Evolutionary conservation across 192 early-diverging fungal species (phyloP).

Genomic region (Gaertneriomyces semiglobifer): DNA sequence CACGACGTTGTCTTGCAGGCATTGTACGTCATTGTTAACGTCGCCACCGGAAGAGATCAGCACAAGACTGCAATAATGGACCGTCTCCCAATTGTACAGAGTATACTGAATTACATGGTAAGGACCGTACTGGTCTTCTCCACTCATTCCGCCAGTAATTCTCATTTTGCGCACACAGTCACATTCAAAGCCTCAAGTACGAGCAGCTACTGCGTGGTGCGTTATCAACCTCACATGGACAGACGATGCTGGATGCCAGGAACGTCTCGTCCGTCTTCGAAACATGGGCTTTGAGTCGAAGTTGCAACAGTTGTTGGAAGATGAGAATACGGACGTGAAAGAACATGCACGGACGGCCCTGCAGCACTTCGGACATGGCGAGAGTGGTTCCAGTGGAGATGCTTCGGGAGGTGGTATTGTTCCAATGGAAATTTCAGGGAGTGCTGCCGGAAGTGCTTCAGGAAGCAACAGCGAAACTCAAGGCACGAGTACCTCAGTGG

Average conservation of each 20-base stretch:
- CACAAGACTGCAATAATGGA: conserved; percentile 65
- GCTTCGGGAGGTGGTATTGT: background rate
- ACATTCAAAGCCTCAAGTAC: conserved; percentile 56
- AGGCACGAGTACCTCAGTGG: too few species aligned
- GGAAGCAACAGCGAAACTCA: background rate
- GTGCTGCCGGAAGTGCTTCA: background rate
- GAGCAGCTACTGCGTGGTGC: conserved; percentile 66
- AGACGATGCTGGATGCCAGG: conserved; percentile 48
- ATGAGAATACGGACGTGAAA: conserved; percentile 64
- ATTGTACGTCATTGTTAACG: conserved; percentile 70
- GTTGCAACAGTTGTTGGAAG: conserved; percentile 51
- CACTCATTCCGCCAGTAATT: background rate
- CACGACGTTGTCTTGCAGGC: conserved; percentile 41
- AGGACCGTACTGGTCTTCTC: background rate
- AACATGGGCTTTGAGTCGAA: conserved; percentile 57
- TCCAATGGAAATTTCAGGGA: conserved; percentile 15
- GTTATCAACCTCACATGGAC: conserved; percentile 73
- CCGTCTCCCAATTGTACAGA: conserved; percentile 23
- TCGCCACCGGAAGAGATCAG: conserved; percentile 59
- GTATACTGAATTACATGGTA: conserved; percentile 39
- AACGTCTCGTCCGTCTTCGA: conserved; percentile 48
- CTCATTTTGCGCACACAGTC: conserved; percentile 29
- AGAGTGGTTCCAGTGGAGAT: background rate
- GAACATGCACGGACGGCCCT: conserved; percentile 69
- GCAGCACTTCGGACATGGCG: conserved; percentile 41